Evolutionary conservation across 495 filamentous ascomycete genomes (phyloP).

Genomic region (Trichoderma virens): DNA sequence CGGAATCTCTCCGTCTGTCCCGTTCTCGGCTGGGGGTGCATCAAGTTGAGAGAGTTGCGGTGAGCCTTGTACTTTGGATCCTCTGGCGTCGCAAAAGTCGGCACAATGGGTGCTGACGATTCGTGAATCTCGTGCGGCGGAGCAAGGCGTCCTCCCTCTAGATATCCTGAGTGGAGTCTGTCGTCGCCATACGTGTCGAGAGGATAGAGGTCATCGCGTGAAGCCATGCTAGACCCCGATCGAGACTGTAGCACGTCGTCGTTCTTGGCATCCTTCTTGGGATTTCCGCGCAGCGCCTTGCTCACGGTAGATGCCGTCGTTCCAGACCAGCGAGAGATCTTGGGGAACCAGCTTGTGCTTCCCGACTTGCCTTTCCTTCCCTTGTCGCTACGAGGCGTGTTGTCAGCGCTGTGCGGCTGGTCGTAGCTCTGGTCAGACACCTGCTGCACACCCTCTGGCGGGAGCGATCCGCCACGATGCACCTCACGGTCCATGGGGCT

Average conservation of each 20-base stretch:
- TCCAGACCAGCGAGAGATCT: slow-evolving; percentile 95
- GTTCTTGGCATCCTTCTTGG: slow-evolving; percentile 35
- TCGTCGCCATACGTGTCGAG: slow-evolving; percentile 63
- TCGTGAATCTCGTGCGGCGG: slow-evolving; percentile 7
- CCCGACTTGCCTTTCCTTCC: slow-evolving; percentile 85
- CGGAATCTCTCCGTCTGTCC: slow-evolving; percentile 79
- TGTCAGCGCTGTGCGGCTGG: slow-evolving; percentile 54
- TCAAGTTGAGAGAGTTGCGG: slow-evolving; percentile 78
- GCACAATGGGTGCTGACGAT: slow-evolving; percentile 39
- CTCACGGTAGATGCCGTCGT: slow-evolving; percentile 70
- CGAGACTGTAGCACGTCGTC: slow-evolving; percentile 45
- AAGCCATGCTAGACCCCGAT: slow-evolving; percentile 62
- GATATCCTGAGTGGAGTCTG: slow-evolving; percentile 58
- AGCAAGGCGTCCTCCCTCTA: neutral
- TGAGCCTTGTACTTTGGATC: slow-evolving; percentile 87
- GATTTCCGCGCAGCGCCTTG: slow-evolving; percentile 44
- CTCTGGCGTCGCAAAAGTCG: slow-evolving; percentile 50
- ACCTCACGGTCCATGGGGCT: slow-evolving; percentile 42
- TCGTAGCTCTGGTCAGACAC: slow-evolving; percentile 22
- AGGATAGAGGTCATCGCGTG: slow-evolving; percentile 56
- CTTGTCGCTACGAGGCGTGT: slow-evolving; percentile 70
- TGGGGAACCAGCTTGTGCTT: slow-evolving; percentile 78
- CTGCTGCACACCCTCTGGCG: slow-evolving; percentile 48
- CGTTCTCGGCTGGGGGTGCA: slow-evolving; percentile 83
- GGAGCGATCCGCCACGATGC: slow-evolving; percentile 52